phyloP scores from a whole-genome alignment of 306 rosid genomes.

The Cucurbita ficifolia region DNA sequence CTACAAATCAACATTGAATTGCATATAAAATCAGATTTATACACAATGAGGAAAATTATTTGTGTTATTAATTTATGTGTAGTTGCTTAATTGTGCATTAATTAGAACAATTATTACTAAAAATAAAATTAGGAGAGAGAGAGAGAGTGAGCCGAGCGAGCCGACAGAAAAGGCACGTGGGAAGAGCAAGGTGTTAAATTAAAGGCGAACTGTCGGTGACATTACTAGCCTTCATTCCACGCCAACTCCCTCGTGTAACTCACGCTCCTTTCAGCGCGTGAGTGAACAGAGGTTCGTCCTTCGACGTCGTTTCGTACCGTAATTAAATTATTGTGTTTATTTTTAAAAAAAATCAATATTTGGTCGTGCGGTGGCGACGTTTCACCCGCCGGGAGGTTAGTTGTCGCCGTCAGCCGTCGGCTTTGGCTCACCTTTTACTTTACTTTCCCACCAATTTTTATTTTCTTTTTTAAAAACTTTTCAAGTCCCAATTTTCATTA shows the following conservation, averaged over 20 bases:
- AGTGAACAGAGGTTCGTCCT: not conserved
- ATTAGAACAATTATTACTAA: not conserved
- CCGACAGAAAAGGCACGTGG: constrained; percentile 1
- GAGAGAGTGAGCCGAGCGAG: not conserved
- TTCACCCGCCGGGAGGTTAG: not conserved
- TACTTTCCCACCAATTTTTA: not conserved
- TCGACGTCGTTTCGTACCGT: not conserved
- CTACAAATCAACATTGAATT: not conserved
- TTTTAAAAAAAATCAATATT: not conserved
- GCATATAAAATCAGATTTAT: not conserved
- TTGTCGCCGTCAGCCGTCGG: constrained; percentile 1
- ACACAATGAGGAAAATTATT: not conserved
- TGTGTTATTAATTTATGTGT: not conserved
- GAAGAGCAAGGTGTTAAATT: not conserved
- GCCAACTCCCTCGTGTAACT: constrained; percentile 6
- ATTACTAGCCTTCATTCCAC: constrained; percentile 22
- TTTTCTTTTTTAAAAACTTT: not conserved
- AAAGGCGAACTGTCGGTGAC: constrained; percentile 29
- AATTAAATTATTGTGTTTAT: not conserved
- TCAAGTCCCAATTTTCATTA: too few relatives aligned
- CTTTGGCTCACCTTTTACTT: not conserved
- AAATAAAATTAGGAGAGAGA: not conserved
- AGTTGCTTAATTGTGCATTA: not conserved
- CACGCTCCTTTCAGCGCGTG: not conserved
- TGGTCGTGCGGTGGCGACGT: constrained; percentile 3